These are phyloP conservation scores for Globisporangium nodosum DNA, from an alignment of 352 stramenopile genomes.

Conservation along the genomic window DNA sequence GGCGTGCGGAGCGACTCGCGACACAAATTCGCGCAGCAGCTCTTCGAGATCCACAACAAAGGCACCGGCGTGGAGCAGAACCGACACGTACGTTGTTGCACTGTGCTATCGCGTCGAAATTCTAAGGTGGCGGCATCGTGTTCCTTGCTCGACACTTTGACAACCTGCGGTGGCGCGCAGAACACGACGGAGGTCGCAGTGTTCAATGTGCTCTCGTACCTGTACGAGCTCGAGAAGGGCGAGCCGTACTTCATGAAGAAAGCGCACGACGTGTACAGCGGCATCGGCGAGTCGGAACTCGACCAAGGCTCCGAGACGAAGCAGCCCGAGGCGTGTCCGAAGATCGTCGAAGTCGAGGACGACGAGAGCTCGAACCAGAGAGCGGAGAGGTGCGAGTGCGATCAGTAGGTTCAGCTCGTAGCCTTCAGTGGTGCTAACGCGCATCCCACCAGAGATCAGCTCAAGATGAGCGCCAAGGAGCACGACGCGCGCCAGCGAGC, in stretches of 20 bases:
- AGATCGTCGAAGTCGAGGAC: constrained; percentile 27
- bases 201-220: constrained; percentile 89
- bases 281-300: constrained; percentile 55
- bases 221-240: constrained; percentile 90
- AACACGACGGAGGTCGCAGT: constrained; percentile 90
- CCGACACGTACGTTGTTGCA: constrained; percentile 56
- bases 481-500: constrained; percentile 27
- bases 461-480: constrained; percentile 23
- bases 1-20: constrained; percentile 77
- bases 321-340: constrained; percentile 6
- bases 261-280: constrained; percentile 83
- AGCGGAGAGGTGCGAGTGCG: constrained; percentile 9
- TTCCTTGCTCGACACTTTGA: not conserved
- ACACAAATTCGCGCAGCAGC: constrained; percentile 72
- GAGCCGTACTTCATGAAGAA: constrained; percentile 87
- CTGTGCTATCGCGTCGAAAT: not conserved
- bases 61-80: constrained; percentile 92
- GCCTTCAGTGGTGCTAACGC: not conserved
- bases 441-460: constrained; percentile 15
- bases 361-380: constrained; percentile 11
- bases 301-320: constrained; percentile 7
- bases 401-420: not conserved
- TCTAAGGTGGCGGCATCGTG: not conserved
- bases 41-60: constrained; percentile 94
- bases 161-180: constrained; percentile 17